Evolutionary conservation across 2,329 filamentous ascomycete species (phyloP), one percentile per base, ranked within the genome.

Genomic region (Xylariaceae sp.): DNA sequence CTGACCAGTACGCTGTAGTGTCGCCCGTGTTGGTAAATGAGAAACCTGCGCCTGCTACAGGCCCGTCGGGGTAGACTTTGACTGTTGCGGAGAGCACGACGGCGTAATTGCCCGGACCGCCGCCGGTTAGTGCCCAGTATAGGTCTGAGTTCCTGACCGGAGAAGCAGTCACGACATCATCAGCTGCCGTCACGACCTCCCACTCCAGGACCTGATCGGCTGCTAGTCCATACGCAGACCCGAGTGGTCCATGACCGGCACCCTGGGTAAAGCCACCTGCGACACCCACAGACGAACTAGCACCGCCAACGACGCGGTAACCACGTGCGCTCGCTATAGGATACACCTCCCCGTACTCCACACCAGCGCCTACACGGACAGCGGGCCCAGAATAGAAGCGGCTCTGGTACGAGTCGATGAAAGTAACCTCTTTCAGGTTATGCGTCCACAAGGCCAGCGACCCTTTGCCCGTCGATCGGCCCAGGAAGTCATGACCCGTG

Each of bases 161-260:
- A 5, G 65, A 70, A 0, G 74, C 76, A 1, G 57, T 67, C 1
- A 78, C 46, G 16, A 69, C 52, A 6, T 62, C 41, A 3, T 76
- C 74, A 11, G 56, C 52, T 1, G 67, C 69, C 8, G 69, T 73
- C 12, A 82, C 65, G 1, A 78, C 71, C 40, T 78, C 66, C 40
- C 63, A 75, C 43, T 71, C 65, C 1, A 83, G 62, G 0, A 71
- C 65, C 32, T 82, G 69, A 46, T 83, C 78, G 0, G 75, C 75
- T 4, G 57, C 72, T 0, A 84, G 62, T 5, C 79, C 79, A 33
- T 71, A 74, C 11, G 53, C 59, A 2, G 69, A 69, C 15, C 61
- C 63, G 1, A 83, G 62, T 0, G 68, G 60, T 0, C 66, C 21
- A 11, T 24, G 21, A 24, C 21, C 21, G 11, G 7, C 69, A 13